Conservation (phyloP, 495 filamentous ascomycete genomes). For the Aspergillus ostianus region DNA sequence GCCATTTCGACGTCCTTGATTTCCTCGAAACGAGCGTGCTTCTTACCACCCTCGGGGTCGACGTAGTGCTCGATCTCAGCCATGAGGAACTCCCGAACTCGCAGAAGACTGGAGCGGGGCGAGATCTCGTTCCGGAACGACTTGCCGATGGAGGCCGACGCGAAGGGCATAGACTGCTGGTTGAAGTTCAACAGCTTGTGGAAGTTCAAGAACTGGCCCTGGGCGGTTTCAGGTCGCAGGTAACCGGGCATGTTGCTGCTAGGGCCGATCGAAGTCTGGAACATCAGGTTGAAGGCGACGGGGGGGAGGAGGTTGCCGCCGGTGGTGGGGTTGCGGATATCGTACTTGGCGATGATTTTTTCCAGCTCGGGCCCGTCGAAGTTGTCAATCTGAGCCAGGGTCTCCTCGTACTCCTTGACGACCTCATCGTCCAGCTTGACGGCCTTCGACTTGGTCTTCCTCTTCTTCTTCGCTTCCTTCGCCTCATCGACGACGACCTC, state of each 20-base stretch:
- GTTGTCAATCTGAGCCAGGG: constrained; percentile 72
- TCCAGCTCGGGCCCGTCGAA: constrained; percentile 65
- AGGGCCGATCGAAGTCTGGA: constrained; percentile 68
- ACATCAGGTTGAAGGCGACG: constrained; percentile 73
- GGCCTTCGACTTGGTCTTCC: constrained; percentile 57
- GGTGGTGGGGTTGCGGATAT: constrained; percentile 64
- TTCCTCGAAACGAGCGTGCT: constrained; percentile 63
- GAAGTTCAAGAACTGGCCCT: constrained; percentile 68
- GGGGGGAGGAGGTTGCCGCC: constrained; percentile 60
- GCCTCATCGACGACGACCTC: constrained; percentile 64
- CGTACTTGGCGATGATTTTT: constrained; percentile 59
- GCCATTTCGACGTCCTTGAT: constrained; percentile 61
- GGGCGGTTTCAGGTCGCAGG: constrained; percentile 65
- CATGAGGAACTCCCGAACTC: constrained; percentile 73
- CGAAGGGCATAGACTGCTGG: constrained; percentile 68
- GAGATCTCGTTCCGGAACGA: constrained; percentile 76
- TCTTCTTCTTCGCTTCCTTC: constrained; percentile 66
- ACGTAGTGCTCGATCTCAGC: constrained; percentile 75
- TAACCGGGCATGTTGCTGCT: constrained; percentile 63
- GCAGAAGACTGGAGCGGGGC: constrained; percentile 62
- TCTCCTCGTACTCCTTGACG: constrained; percentile 65
- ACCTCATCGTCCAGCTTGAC: constrained; percentile 64
- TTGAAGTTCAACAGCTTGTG: constrained; percentile 70
- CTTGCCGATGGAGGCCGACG: constrained; percentile 73
- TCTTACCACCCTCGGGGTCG: constrained; percentile 69